Conservation (phyloP, 805 yeast genomes). For the Metschnikowia shivogae region DNA sequence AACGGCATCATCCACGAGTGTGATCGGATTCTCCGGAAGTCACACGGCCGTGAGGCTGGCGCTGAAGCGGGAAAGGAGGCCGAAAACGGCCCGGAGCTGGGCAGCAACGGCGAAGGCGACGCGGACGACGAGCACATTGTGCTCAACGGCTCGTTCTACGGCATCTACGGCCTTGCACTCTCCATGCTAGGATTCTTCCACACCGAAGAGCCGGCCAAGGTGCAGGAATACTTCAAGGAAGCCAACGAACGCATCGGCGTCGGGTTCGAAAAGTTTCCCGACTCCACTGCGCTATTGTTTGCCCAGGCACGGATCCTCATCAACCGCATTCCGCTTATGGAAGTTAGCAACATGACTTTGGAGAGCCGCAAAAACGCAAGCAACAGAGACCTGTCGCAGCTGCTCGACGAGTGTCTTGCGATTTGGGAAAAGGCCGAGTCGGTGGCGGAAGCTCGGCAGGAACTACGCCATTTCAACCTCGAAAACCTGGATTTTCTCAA, state of each 20-base stretch:
- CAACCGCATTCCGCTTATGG: conserved; percentile 56
- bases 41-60: conserved; percentile 1
- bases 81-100: too few species aligned
- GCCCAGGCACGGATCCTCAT: conserved; percentile 54
- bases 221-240: conserved; percentile 59
- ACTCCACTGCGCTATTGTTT: conserved; percentile 45
- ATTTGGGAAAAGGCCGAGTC: conserved; percentile 44
- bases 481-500: conserved; percentile 51
- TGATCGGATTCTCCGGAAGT: conserved; percentile 65
- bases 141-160: conserved; percentile 54
- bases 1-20: conserved; percentile 93
- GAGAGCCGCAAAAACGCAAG: conserved; percentile 30
- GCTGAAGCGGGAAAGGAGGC: neutral
- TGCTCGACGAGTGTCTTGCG: conserved; percentile 45
- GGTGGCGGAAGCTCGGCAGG: conserved; percentile 20
- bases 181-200: conserved; percentile 60
- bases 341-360: conserved; percentile 46
- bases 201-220: conserved; percentile 37
- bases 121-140: conserved; percentile 12
- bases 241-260: conserved; percentile 64
- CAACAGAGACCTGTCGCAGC: conserved; percentile 30
- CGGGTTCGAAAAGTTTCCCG: conserved; percentile 52
- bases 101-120: neutral
- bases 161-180: conserved; percentile 70
- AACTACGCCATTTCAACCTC: conserved; percentile 31